Conservation (phyloP, 2,329 filamentous ascomycete species). For the Penicillium sp. region DNA sequence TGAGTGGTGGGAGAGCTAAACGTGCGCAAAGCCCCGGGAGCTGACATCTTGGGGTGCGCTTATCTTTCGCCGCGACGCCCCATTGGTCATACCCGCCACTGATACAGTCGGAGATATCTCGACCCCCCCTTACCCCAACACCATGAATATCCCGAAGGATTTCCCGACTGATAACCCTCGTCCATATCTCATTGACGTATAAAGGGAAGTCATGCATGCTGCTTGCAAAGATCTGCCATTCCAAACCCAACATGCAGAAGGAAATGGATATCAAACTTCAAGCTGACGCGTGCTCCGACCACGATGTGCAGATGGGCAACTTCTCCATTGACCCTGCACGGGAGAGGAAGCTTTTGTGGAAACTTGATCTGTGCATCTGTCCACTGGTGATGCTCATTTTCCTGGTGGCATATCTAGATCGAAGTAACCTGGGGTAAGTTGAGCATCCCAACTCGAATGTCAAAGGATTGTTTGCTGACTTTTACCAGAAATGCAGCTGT, state of each 20-base stretch:
- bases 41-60: not conserved
- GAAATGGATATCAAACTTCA: constrained; percentile 9
- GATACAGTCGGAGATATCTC: constrained; percentile 4
- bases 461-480: not conserved
- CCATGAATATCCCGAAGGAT: constrained; percentile 11
- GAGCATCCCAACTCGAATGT: not conserved
- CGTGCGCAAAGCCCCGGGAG: not conserved
- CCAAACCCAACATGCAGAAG: constrained; percentile 5
- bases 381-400: constrained; percentile 54
- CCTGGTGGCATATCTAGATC: constrained; percentile 52
- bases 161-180: constrained; percentile 10
- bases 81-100: not conserved
- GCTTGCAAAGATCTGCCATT: not conserved
- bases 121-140: constrained; percentile 1
- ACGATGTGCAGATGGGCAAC: constrained; percentile 15
- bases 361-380: constrained; percentile 45
- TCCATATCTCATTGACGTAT: not conserved
- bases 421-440: constrained; percentile 50
- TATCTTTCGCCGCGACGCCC: not conserved
- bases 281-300: constrained; percentile 6
- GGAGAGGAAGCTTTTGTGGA: constrained; percentile 43
- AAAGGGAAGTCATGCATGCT: not conserved
- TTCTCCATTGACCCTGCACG: constrained; percentile 38
- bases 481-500: constrained; percentile 12
- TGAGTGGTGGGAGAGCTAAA: not conserved